These are phyloP conservation scores for Talaromyces sp. DNA, from an alignment of 2,329 filamentous ascomycete species.

Conservation along the genomic window DNA sequence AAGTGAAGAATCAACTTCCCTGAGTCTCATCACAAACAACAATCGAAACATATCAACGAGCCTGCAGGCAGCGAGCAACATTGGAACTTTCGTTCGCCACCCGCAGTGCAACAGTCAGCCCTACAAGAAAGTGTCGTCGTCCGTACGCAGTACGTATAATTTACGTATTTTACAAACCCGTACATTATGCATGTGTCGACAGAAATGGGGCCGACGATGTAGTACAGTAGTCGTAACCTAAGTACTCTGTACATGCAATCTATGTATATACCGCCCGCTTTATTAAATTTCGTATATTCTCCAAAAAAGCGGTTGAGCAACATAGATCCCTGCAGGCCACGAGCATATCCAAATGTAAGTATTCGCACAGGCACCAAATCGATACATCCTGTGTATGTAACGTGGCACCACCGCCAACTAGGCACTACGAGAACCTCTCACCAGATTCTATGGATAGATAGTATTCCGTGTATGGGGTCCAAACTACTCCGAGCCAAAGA, in stretches of 20 bases:
- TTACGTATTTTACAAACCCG: neutral
- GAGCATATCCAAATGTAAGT: neutral
- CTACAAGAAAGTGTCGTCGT: neutral
- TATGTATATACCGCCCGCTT: neutral
- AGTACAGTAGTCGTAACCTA: too few relatives aligned
- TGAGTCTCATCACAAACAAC: neutral
- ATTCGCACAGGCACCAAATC: neutral
- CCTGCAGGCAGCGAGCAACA: neutral
- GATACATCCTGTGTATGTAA: neutral
- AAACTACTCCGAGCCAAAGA: neutral
- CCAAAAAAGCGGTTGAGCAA: neutral
- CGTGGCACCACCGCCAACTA: neutral
- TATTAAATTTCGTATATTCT: too few relatives aligned
- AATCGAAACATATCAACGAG: neutral
- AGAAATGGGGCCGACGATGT: neutral
- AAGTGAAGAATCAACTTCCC: neutral
- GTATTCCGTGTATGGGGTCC: neutral
- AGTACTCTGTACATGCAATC: neutral
- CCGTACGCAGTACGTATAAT: neutral
- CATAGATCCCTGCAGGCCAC: neutral
- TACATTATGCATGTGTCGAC: slow-evolving; percentile 4
- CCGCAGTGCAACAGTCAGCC: neutral
- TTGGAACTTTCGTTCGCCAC: neutral
- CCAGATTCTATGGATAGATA: neutral
- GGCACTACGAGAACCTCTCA: too few relatives aligned